Conservation (phyloP, 2,329 filamentous ascomycete species). For the Epichloe brachyelytri region DNA sequence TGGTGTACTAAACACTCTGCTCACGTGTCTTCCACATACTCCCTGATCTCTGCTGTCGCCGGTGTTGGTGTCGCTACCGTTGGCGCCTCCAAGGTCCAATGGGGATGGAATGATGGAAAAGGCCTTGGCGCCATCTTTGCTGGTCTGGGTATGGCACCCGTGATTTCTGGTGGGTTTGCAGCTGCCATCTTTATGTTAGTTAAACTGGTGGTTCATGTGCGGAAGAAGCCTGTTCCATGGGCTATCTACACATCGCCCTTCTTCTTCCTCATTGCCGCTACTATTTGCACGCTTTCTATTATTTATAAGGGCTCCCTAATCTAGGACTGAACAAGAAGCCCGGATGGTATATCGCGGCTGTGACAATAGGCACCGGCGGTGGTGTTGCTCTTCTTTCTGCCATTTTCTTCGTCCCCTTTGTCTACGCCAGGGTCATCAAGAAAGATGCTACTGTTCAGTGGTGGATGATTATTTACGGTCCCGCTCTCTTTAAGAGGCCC, state of each 20-base stretch:
- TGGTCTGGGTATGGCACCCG: slow-evolving; percentile 54
- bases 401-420: slow-evolving; percentile 61
- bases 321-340: slow-evolving; percentile 55
- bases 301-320: slow-evolving; percentile 68
- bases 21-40: slow-evolving; percentile 62
- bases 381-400: slow-evolving; percentile 46
- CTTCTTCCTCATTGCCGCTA: slow-evolving; percentile 66
- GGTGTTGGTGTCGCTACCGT: slow-evolving; percentile 57
- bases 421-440: slow-evolving; percentile 54
- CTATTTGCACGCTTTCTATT: slow-evolving; percentile 62
- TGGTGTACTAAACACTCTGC: slow-evolving; percentile 65
- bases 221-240: slow-evolving; percentile 59
- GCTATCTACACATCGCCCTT: slow-evolving; percentile 61
- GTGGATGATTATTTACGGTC: slow-evolving; percentile 50
- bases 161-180: slow-evolving; percentile 48
- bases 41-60: slow-evolving; percentile 54
- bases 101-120: slow-evolving; percentile 53
- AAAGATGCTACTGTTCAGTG: slow-evolving; percentile 51
- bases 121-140: slow-evolving; percentile 59
- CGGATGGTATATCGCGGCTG: slow-evolving; percentile 50
- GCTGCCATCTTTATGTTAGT: slow-evolving; percentile 58
- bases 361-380: slow-evolving; percentile 50
- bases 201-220: slow-evolving; percentile 49
- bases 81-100: slow-evolving; percentile 47
- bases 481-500: slow-evolving; percentile 48